Evolutionary conservation across 2,329 filamentous ascomycete species (phyloP), one percentile per base, ranked within the genome.

Genomic region (Tolypocladium guangdongense): DNA sequence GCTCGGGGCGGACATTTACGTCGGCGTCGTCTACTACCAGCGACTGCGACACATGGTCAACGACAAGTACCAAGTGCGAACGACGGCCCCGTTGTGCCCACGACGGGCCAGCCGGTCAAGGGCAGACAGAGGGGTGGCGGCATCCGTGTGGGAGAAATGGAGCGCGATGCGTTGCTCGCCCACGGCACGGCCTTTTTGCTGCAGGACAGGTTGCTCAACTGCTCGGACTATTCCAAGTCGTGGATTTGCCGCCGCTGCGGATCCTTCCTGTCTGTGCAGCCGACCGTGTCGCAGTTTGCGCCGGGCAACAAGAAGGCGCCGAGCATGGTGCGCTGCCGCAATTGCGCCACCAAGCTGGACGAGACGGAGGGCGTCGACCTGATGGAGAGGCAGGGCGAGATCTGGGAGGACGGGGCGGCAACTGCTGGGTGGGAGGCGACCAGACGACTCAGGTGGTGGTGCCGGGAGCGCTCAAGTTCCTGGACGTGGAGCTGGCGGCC

Each of bases 131-230:
- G 92, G 71, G 93, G 92, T 66, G 93, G 93, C 74, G 93, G 93
- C 84, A 96, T 99, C 67, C 90, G 93, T 78, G 92, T 99, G 33
- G 93, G 93, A 72, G 93, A 99, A 72, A 99, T 99, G 93, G 93
- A 99, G 74, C 87, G 93, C 60, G 93, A 99, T 70, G 89, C 92
- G 4, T 78, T 99, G 24, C 81, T 99, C 54, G 93, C 93, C 5
- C 93, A 99, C 76, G 93, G 93, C 27, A 93, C 91, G 2, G 91
- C 92, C 4, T 97, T 95, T 75, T 72, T 99, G 56, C 80, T 99
- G 7, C 93, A 99, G 68, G 93, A 99, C 69, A 87, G 93, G 55
- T 77, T 99, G 56, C 85, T 99, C 76, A 97, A 99, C 75, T 99
- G 93, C 73, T 95, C 89, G 51, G 93, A 99, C 70, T 95, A 96